Conservation (phyloP, 2,329 filamentous ascomycete species). For the Fusarium veterinarium region DNA sequence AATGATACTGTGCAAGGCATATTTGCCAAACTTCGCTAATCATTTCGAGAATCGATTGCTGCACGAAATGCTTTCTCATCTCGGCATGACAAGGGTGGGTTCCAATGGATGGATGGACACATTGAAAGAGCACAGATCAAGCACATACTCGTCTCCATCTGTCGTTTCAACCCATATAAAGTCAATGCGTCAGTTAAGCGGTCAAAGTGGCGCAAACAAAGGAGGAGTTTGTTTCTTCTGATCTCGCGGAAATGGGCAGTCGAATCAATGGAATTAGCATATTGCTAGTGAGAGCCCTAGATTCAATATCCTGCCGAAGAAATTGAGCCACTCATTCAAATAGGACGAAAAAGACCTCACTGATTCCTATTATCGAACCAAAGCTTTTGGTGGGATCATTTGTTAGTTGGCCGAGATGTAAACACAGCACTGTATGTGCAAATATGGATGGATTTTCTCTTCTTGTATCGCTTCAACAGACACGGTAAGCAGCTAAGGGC, state of each 20-base stretch:
- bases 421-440: conserved; percentile 9
- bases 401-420: not conserved
- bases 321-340: not conserved
- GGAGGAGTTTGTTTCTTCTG: conserved; percentile 30
- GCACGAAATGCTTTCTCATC: conserved; percentile 22
- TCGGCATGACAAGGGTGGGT: conserved; percentile 5
- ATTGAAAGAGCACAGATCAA: not conserved
- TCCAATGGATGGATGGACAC: conserved; percentile 25
- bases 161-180: conserved; percentile 38
- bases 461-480: not conserved
- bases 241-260: not conserved
- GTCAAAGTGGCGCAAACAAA: conserved; percentile 28
- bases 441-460: not conserved
- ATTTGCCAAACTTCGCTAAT: not conserved
- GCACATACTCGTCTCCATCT: conserved; percentile 28
- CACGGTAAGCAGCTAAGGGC: not conserved
- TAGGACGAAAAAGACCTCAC: not conserved
- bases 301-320: not conserved
- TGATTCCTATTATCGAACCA: not conserved
- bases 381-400: not conserved
- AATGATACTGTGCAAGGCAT: not conserved
- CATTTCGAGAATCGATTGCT: not conserved
- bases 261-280: not conserved
- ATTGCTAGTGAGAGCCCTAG: not conserved
- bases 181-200: conserved; percentile 37